A percentile compares a stretch with the other conserved stretches of the same genome.
phyloP scores from a whole-genome alignment of 106 monocot genomes.

The Agapanthus africanus region DNA sequence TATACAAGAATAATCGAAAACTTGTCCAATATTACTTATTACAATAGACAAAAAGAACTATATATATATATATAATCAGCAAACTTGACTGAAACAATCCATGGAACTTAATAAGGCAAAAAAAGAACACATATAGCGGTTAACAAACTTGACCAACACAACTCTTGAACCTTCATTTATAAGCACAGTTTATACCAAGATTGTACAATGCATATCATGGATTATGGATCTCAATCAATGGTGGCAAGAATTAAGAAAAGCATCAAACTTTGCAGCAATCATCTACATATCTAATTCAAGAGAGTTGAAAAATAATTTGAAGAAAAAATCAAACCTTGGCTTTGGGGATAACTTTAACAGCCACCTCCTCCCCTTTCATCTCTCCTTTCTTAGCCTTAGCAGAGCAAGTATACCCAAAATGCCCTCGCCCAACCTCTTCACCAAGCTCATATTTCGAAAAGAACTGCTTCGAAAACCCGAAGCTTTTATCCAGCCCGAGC shows the following conservation, averaged over 20 bases:
- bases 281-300: background rate
- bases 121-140: too few relatives aligned
- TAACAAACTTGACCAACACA: too few relatives aligned
- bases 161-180: too few relatives aligned
- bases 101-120: too few relatives aligned
- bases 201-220: too few relatives aligned
- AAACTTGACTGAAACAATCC: too few relatives aligned
- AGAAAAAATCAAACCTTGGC: constrained; percentile 44
- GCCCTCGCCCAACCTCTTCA: constrained; percentile 78
- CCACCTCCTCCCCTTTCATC: constrained; percentile 70
- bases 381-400: constrained; percentile 78
- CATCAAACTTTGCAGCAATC: background rate
- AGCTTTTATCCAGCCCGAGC: constrained; percentile 63
- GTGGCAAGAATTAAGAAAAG: background rate
- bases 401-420: constrained; percentile 75
- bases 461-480: constrained; percentile 78
- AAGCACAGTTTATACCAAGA: too few relatives aligned
- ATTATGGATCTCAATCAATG: constrained; percentile 5
- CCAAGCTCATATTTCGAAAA: constrained; percentile 66
- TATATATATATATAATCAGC: too few relatives aligned
- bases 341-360: constrained; percentile 89
- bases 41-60: too few relatives aligned
- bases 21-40: too few relatives aligned
- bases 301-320: too few relatives aligned
- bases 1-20: too few relatives aligned